Evolutionary conservation across 2,329 filamentous ascomycete species (phyloP), one percentile per base, ranked within the genome.

Genomic region (Fonsecaea pugnacius): DNA sequence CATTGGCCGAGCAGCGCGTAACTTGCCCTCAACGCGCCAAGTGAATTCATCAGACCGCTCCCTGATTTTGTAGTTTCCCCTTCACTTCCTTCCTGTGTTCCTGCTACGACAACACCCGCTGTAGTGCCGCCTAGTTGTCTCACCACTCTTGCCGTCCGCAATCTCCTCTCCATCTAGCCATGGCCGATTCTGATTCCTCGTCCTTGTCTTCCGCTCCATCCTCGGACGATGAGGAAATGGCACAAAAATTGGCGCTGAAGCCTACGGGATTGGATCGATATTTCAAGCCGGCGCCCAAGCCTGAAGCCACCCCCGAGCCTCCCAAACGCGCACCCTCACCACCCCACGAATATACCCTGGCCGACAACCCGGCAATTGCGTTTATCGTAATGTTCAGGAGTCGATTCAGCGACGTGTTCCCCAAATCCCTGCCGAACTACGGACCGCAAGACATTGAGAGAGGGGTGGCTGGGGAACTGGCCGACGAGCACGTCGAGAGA

Each of bases 381-480:
- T 97, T 99, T 79, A 91, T 99, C 78, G 92, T 98, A 71, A 97
- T 96, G 91, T 99, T 98, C 79, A 88, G 94, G 77, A 90, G 91
- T 78, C 91, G 95, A 74, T 98, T 99, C 78, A 88, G 85, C 78
- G 92, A 96, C 66, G 90, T 87, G 66, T 95, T 99, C 71, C 90
- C 93, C 54, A 90, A 92, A 77, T 95, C 92, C 35, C 84, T 96
- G 38, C 84, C 91, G 70, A 91, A 96, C 75, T 92, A 96, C 71
- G 95, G 95, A 24, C 95, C 95, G 12, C 94, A 99, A 78, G 96
- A 99, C 77, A 86, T 99, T 66, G 95, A 99, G 78, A 85, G 85
- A 76, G 95, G 95, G 58, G 86, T 97, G 58, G 87, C 89, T 66
- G 91, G 94, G 75, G 79, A 84, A 55, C 79, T 89, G 24, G 93